Conservation (phyloP, 129 eudicot species). For the Pseudognaphalium luteoalbum region DNA sequence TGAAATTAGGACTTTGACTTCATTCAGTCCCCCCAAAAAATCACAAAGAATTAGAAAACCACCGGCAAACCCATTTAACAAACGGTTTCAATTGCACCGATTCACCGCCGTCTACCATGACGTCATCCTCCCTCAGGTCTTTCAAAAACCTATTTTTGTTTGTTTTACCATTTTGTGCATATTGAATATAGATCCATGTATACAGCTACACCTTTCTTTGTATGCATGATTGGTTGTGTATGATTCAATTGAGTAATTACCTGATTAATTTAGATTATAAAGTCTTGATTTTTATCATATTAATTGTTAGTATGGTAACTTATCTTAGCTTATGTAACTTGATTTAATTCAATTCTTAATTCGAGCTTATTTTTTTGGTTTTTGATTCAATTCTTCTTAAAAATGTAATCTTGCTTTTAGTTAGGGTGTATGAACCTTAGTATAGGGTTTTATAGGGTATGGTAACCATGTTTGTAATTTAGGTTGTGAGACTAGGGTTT, state of each 20-base stretch:
- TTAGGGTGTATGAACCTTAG: background rate
- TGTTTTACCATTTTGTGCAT: background rate
- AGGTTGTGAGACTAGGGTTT: conserved; percentile 23
- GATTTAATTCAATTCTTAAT: no score
- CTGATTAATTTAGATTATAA: background rate
- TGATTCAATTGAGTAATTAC: conserved; percentile 18
- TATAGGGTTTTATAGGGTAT: conserved; percentile 17
- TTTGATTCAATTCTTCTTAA: no score
- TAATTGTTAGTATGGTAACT: conserved; percentile 10
- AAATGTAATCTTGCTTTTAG: no score
- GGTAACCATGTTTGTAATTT: conserved; percentile 6
- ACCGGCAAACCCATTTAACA: conserved; percentile 27
- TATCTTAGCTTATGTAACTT: background rate
- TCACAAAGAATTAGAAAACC: conserved; percentile 10
- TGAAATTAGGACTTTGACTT: conserved; percentile 29
- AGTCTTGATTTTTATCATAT: background rate
- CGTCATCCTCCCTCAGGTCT: conserved; percentile 38
- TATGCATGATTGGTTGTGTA: conserved; percentile 14
- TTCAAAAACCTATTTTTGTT: background rate
- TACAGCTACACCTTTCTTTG: conserved; percentile 14
- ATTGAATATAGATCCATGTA: conserved; percentile 15
- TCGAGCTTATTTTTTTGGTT: no score
- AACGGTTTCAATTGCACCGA: conserved; percentile 25
- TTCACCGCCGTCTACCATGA: conserved; percentile 26
- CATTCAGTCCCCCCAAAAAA: conserved; percentile 24